Base-by-base conservation (phyloP, 129 eudicot genomes). In the Deinandra increscens region DNA sequence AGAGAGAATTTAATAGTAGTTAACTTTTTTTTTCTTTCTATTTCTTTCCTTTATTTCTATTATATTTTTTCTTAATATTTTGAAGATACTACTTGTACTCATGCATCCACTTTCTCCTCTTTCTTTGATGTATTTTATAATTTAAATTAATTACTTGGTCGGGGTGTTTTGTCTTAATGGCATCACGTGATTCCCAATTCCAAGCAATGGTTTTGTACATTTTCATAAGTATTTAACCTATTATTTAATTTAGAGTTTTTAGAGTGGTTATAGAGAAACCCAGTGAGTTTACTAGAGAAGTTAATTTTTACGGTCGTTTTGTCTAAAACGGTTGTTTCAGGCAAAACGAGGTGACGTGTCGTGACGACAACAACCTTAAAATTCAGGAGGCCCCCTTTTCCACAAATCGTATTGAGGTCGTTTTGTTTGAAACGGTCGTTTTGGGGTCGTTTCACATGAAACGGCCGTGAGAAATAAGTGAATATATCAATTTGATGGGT, bases 161-260 rank as follows among this genome's bases (percentile, higher is more conserved):
- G 97, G 97, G 90, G 85, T 72, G 91, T 81, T 86, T 90, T 84
- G 95, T 87, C 92, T 85, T 93, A 85, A 89, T 85, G 97, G 97
- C 86, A 74, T 87, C 99, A 94, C 99, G 96, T 94, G 97, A 82
- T 83, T 83, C 85, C 90, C 92, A 87, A 72, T 85, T 89, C 98
- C 95, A 85, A 87, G 90, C 80, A 69, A 76, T 75, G 75, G 82
- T 82, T 79, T 83, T 81, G 93, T 81, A 82, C 72, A 78, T 74
- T 81, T 79, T 68, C 50, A 59, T 44, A 12, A 68, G 45, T 33
- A 49, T 59, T 23, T 63, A 70, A 41, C 44, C 43, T 45, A 56
- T 51, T 75, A 48, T 69, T 64, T 66, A 55, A 62, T 18, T 69
- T 43, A 42, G 1, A 1, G 1, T 26, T 26, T 26, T 26, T 26